Percentiles rank a stretch among this genome's conserved stretches.
Conservation (phyloP, 495 filamentous ascomycete genomes). For the Daldinia decipiens region DNA sequence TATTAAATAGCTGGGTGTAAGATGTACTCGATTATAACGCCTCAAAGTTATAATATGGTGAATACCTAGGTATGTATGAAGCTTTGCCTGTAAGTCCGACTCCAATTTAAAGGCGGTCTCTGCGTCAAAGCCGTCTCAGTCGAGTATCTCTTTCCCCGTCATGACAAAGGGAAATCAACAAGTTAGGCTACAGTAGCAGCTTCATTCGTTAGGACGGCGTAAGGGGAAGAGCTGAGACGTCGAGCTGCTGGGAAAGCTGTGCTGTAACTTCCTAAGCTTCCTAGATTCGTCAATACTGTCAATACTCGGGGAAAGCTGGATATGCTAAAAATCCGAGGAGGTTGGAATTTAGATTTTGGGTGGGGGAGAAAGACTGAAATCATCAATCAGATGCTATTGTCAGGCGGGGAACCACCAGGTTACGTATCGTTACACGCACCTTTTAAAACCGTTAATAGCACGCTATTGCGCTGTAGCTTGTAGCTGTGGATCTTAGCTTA, state of each 20-base stretch:
- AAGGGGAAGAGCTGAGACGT: background rate
- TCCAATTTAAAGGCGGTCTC: constrained; percentile 11
- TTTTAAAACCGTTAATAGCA: background rate
- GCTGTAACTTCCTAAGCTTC: constrained; percentile 3
- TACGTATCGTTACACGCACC: constrained; percentile 1
- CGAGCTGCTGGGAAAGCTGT: background rate
- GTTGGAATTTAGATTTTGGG: constrained; percentile 34
- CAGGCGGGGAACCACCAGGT: constrained; percentile 37
- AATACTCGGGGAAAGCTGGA: constrained; percentile 5
- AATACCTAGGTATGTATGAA: no score
- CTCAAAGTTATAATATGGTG: constrained; percentile 9
- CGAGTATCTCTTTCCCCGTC: constrained; percentile 23
- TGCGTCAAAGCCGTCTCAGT: constrained; percentile 32
- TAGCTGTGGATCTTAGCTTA: constrained; percentile 37
- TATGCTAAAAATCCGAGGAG: constrained; percentile 36
- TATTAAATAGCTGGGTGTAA: background rate
- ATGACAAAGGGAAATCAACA: constrained; percentile 33
- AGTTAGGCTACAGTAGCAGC: constrained; percentile 16
- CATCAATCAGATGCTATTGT: constrained; percentile 42
- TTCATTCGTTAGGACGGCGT: constrained; percentile 15
- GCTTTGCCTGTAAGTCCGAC: constrained; percentile 11
- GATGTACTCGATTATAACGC: background rate
- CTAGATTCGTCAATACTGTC: constrained; percentile 3
- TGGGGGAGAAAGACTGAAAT: constrained; percentile 26
- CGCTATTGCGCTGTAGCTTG: constrained; percentile 19